Conservation (phyloP, 371 early-diverging fungal species). For the Basidiobolus meristosporus region DNA sequence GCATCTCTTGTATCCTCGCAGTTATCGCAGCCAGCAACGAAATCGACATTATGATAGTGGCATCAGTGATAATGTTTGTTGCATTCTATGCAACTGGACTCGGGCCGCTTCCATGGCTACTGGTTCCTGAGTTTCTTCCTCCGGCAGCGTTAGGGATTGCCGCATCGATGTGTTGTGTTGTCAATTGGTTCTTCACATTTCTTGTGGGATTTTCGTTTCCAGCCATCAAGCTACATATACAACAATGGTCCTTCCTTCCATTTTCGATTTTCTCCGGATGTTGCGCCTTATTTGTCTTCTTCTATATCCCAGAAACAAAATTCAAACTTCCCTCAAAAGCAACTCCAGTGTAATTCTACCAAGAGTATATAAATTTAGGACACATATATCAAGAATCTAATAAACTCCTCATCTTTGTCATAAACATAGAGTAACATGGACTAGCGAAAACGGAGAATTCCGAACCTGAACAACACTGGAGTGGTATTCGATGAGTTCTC, state of each 20-base stretch:
- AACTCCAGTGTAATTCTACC: no score
- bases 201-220: slow-evolving; percentile 45
- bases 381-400: no score
- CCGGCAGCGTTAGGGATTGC: slow-evolving; percentile 40
- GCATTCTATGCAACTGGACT: slow-evolving; percentile 66
- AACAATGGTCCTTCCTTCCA: slow-evolving; percentile 49
- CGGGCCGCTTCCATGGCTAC: slow-evolving; percentile 57
- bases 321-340: no score
- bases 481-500: no score
- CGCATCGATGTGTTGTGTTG: slow-evolving; percentile 28
- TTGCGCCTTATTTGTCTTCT: no score
- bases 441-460: no score
- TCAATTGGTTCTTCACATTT: slow-evolving; percentile 54
- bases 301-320: no score
- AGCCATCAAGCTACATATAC: slow-evolving; percentile 28
- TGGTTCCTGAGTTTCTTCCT: slow-evolving; percentile 43
- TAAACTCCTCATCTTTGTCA: no score
- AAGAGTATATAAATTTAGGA: no score
- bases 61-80: slow-evolving; percentile 54
- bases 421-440: no score
- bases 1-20: slow-evolving; percentile 22
- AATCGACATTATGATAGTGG: slow-evolving; percentile 31
- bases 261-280: slow-evolving; percentile 21
- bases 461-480: no score
- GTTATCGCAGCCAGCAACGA: slow-evolving; percentile 26